These are phyloP conservation scores for Eucalyptus globulus DNA, from an alignment of 345 rosid genomes.

Conservation along the genomic window DNA sequence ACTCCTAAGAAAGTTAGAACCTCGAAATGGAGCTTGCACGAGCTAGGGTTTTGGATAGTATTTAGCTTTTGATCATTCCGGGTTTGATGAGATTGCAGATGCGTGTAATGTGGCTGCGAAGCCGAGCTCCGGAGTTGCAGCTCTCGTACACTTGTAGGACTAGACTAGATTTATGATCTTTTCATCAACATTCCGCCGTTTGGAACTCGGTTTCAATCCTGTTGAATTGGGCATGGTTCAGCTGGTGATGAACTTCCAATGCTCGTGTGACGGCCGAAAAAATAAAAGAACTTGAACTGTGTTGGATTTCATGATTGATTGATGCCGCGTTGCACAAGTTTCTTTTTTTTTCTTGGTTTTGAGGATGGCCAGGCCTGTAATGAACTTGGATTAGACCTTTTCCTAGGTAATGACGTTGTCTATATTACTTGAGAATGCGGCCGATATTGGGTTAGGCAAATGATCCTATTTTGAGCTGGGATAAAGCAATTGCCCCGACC, in stretches of 20 bases:
- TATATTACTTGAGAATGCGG: not conserved
- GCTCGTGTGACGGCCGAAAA: not conserved
- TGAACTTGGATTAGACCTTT: not conserved
- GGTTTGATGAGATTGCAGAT: not conserved
- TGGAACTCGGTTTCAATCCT: not conserved
- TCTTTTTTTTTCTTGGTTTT: no score
- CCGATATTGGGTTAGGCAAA: not conserved
- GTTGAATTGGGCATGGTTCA: not conserved
- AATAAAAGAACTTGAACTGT: not conserved
- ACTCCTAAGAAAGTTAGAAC: not conserved
- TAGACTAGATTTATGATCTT: no score
- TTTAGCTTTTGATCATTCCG: not conserved
- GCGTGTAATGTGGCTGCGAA: not conserved
- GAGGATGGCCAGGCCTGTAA: not conserved
- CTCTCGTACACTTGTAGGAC: no score
- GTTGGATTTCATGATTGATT: not conserved
- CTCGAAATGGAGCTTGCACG: not conserved
- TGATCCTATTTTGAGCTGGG: not conserved
- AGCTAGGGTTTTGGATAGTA: not conserved
- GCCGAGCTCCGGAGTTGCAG: not conserved
- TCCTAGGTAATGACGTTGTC: not conserved
- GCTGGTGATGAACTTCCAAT: not conserved
- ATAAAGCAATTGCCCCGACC: not conserved
- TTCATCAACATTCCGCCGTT: no score
- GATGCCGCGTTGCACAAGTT: not conserved